Evolutionary conservation across 495 filamentous ascomycete species (phyloP), one percentile per base, ranked within the genome.

Genomic region (Tuber borchii): DNA sequence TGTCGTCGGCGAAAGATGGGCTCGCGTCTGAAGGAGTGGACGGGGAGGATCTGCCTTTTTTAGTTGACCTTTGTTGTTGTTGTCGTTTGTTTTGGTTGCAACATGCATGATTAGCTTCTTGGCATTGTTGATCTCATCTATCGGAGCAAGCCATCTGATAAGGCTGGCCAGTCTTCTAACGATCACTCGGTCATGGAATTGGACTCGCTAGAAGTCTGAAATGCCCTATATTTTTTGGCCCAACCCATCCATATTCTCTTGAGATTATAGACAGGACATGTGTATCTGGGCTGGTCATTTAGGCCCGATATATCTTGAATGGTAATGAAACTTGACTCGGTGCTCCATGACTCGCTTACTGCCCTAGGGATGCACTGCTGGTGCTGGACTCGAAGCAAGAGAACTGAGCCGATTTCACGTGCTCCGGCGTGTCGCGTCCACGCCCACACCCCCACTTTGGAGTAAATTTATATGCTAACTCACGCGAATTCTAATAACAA

Each of bases 41-140:
- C 4, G 56, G 31, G 34, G 56, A 34, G 56, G 56, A 65, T 16
- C 14, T 26, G 56, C 19, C 26, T 65, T 65, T 20, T 65, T 17
- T 12, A 17, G 26, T 65, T 65, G 56, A 65, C 56, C 56, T 34
- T 65, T 65, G 56, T 65, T 65, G 26, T 65, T 65, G 56, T 65
- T 65, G 56, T 65, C 14, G 4, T 65, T 65, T 65, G 56, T 65
- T 65, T 65, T 65, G 56, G 56, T 65, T 65, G 56, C 56, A 1
- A 34, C 56, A 17, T 65, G 26, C 56, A 65, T 34, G 56, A 65
- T 31, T 31, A 12, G 56, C 56, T 34, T 65, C 56, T 65, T 65
- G 56, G 56, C 56, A 65, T 9, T 34, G 26, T 34, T 65, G 56
- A 65, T 34, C 56, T 65, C 56, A 65, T 34, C 56, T 61, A 14